Base-by-base conservation (phyloP, 768 basidiomycete species). In the Termitomyces sp. region DNA sequence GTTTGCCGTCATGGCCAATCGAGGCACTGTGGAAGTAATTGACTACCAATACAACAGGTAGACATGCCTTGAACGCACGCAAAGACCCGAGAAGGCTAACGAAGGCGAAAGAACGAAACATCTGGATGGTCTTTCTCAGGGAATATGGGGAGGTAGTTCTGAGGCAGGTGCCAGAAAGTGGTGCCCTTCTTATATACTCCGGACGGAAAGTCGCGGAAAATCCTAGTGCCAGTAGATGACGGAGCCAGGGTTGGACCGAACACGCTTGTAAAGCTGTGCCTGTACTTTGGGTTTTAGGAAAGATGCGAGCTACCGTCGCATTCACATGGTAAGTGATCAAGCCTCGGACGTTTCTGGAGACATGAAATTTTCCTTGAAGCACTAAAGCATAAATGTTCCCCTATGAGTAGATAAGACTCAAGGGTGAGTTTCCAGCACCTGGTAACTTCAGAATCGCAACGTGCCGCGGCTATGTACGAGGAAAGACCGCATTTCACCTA, bases 21-120 rank as follows among this genome's bases (percentile, higher is more conserved):
- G 72, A 62, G 61, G 69, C 65, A 60, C 57, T 58, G 49, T 39
- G 54, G n/a, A 37, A 30, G 30, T n/a, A 9, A 39, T 11, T 12
- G 30, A 43, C 17, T 39, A 23, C 55, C n/a, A 54, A 54, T 40
- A 30, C 19, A 19, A 19, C 23, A 14, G 3, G 14, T 37, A 10
- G 25, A 39, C 27, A 41, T n/a, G 30, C 4, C 27, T 25, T 37
- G 17, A 35, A 49, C 59, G 12, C 32, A 59, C 59, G 28, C 21
- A 56, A 56, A 53, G 54, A 59, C 44, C 52, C 46, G 34, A 59
- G 17, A 11, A 44, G 8, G 23, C n/a, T 12, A 40, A 25, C 8
- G 34, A 44, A 14, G 35, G 40, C 27, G 6, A 37, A 21, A 27
- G 39, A 27, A 39, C 16, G 30, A 47, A 40, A 23, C 59, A 60